A percentile compares a stretch with the other conserved stretches of the same genome.
Conservation (phyloP, 1,139 yeast genomes). For the Wickerhamiella infanticola region DNA sequence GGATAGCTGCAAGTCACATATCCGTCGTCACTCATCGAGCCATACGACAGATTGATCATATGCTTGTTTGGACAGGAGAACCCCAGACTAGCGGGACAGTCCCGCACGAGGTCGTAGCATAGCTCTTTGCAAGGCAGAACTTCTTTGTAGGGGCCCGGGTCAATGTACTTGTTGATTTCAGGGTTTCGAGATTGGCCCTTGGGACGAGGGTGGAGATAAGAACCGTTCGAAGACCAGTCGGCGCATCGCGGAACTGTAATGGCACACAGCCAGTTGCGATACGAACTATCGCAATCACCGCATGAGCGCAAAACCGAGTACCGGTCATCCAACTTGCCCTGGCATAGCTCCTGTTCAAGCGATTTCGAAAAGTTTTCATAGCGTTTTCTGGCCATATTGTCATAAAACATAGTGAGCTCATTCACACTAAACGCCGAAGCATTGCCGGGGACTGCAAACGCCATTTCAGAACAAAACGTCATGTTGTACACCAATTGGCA, state of each 20-base stretch:
- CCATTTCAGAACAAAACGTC: slow-evolving; percentile 65
- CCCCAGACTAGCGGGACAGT: slow-evolving; percentile 66
- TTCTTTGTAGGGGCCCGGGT: slow-evolving; percentile 62
- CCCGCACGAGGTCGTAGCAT: slow-evolving; percentile 63
- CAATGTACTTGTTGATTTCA: slow-evolving; percentile 38
- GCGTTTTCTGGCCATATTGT: slow-evolving; percentile 38
- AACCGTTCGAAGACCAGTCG: slow-evolving; percentile 29
- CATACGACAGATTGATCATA: slow-evolving; percentile 17
- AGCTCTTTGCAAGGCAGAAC: slow-evolving; percentile 73
- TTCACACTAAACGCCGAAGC: slow-evolving; percentile 19
- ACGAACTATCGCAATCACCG: slow-evolving; percentile 52
- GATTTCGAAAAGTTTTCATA: slow-evolving; percentile 62
- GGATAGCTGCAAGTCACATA: slow-evolving; percentile 25
- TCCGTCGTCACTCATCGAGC: slow-evolving; percentile 19
- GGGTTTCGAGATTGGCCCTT: slow-evolving; percentile 44
- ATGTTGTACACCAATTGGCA: slow-evolving; percentile 65
- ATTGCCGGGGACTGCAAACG: slow-evolving; percentile 71
- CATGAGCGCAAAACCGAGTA: slow-evolving; percentile 68
- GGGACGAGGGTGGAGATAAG: slow-evolving; percentile 35
- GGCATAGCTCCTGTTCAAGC: slow-evolving; percentile 62
- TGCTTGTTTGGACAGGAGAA: slow-evolving; percentile 50
- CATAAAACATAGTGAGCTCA: slow-evolving; percentile 38
- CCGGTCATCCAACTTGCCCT: slow-evolving; percentile 48
- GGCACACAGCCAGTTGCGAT: slow-evolving; percentile 81
- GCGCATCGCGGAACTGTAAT: slow-evolving; percentile 84